Evolutionary conservation across 805 yeast species (phyloP), one percentile per base, ranked within the genome.

Genomic region (Candida peoriensis): DNA sequence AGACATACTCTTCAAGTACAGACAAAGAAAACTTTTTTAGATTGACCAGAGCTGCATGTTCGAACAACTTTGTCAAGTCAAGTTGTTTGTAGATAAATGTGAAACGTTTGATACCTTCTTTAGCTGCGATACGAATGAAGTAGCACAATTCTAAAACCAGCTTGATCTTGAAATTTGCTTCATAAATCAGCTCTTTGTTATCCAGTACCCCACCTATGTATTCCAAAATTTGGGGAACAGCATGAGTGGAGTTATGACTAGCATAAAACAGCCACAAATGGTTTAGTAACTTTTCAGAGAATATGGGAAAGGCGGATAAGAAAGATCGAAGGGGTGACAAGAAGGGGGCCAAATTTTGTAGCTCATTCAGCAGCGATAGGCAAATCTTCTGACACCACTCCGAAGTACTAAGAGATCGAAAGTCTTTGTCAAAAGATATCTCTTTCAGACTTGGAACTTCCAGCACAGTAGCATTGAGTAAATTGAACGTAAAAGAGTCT

Each of bases 1-100:
- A 46, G 18, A 48, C 29, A 11, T 22, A 20, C 28, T 60, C 63
- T 35, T 69, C 75, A 33, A 58, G 54, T 1, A 66, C 23, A 42
- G 61, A 40, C 16, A 58, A 44, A 1, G 69, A 64, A 24, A 65
- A 48, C 13, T 53, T 48, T 11, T 40, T 33, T 32, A 54, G 39
- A 1, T 49, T 56, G 15, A 49, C 39, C 2, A 24, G 16, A 4
- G 42, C 23, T 0, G 68, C 59, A 1, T 50, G 31, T 7, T 34
- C 21, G 16, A 52, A 44, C 27, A 52, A 36, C 2, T 16, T 35
- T 2, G 26, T 8, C 7, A 39, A 34, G 24, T 52, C 47, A 9
- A 65, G 30, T 4, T 27, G 31, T 4, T 42, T 14, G 29, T 55
- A 61, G 1, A 55, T 32, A 4, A 37, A 22, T 2, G 19, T 26